Evolutionary conservation across 768 basidiomycete species (phyloP).

Genomic region (Wakefieldia striispora): DNA sequence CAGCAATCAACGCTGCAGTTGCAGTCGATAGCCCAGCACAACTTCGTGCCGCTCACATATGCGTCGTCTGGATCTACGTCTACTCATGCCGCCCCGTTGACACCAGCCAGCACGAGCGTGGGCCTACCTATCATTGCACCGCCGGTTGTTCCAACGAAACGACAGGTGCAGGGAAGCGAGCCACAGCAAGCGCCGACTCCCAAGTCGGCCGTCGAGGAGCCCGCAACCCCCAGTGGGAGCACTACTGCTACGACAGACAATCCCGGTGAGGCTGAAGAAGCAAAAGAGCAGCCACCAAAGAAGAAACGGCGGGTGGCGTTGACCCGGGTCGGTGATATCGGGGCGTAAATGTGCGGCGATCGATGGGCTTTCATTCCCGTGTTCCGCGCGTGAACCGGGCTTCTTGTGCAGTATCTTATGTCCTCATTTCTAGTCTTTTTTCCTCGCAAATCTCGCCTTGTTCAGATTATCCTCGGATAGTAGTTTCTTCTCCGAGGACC

Average conservation of each 20-base stretch:
- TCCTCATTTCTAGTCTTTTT: constrained; percentile 12
- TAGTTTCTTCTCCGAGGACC: neutral
- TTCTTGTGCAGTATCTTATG: constrained; percentile 13
- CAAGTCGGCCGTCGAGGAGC: constrained; percentile 28
- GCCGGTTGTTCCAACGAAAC: constrained; percentile 34
- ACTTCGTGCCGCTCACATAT: constrained; percentile 62
- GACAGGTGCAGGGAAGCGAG: constrained; percentile 32
- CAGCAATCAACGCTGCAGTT: constrained; percentile 91
- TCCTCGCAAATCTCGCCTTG: constrained; percentile 10
- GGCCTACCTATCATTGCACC: constrained; percentile 31
- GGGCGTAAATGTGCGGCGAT: constrained; percentile 14
- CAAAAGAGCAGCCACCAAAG: constrained; percentile 62
- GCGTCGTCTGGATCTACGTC: constrained; percentile 11
- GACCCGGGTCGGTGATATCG: constrained; percentile 63
- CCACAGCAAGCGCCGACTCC: constrained; percentile 25
- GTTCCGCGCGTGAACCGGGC: constrained; percentile 1
- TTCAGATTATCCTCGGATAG: neutral
- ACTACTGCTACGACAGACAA: constrained; percentile 4
- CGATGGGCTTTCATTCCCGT: neutral
- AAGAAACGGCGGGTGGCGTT: constrained; percentile 83
- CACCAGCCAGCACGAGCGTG: constrained; percentile 35
- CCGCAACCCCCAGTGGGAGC: constrained; percentile 12
- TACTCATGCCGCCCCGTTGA: constrained; percentile 19
- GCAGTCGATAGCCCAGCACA: constrained; percentile 85
- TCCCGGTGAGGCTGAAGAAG: constrained; percentile 15